A percentile compares a stretch with the other conserved stretches of the same genome.
Conservation (phyloP, 2,329 filamentous ascomycete genomes). For the Aspergillus ochraceus region DNA sequence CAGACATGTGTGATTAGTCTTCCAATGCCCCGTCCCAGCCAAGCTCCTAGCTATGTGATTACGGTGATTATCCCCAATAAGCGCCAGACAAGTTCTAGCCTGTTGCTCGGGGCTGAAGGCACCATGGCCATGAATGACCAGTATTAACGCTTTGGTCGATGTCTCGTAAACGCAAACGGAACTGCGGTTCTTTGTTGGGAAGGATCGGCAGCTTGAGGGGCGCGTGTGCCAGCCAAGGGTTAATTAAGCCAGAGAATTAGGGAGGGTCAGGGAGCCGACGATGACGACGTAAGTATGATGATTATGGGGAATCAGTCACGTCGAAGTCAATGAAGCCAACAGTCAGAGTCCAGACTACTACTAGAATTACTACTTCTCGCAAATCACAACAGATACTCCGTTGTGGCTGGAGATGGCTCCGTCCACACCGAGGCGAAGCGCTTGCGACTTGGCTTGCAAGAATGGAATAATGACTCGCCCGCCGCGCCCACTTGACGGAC, state of each 20-base stretch:
- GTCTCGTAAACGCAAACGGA: conserved; percentile 11
- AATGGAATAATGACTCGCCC: not conserved
- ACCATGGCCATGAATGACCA: not conserved
- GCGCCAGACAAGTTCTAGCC: not conserved
- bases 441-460: not conserved
- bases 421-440: no score
- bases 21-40: no score
- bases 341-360: no score
- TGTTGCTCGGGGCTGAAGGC: not conserved
- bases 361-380: no score
- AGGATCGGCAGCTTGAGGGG: conserved; percentile 4
- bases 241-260: not conserved
- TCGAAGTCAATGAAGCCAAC: no score
- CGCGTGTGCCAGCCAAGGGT: not conserved
- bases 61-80: not conserved
- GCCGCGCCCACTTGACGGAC: not conserved
- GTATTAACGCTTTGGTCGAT: not conserved
- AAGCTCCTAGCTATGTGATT: not conserved
- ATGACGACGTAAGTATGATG: not conserved
- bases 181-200: conserved; percentile 7
- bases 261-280: not conserved
- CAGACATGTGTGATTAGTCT: no score
- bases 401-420: conserved; percentile 7
- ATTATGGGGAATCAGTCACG: not conserved
- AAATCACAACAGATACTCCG: no score